Base-by-base conservation (phyloP, 768 basidiomycete genomes). In the Tricholoma sp. region DNA sequence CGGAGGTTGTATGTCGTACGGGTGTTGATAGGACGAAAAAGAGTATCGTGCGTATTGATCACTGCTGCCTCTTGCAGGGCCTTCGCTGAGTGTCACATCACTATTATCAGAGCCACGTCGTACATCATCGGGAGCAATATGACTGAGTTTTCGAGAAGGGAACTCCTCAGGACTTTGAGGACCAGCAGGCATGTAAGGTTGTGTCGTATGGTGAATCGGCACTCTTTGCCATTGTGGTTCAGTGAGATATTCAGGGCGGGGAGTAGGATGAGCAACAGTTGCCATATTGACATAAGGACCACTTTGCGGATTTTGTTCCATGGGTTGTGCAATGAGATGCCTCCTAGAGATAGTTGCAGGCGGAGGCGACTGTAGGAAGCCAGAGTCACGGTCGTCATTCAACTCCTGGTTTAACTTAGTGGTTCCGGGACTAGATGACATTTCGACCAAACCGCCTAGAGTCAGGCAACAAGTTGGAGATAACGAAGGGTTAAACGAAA, bases 1-100 rank as follows among this genome's bases (percentile, higher is more conserved):
- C 2, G 85, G 86, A 2, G 83, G 75, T 15, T 70, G 71, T 41
- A 88, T 84, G 47, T 85, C 82, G 59, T 84, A 78, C 9, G 85
- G 84, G 58, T 86, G 83, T 50, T 76, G 71, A 69, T 83, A 80
- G 3, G 83, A 82, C 15, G 82, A 79, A 45, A 83, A 65, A 0
- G 81, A 74, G 55, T 74, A 81, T 63, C 70, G 76, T 57, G 70
- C 66, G 53, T 76, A 64, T n/a, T 65, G 55, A 20, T 73, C 68
- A 28, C 65, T 55, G 41, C 57, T 59, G 49, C 62, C 60, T 24
- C 56, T 18, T 17, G 64, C 34, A 39, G 53, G 44, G 15, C 33
- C 42, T 33, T 52, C 64, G 9, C 55, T 60, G 24, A 80, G 63
- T 1, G 80, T 82, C 7, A 61, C 62, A 54, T 70, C 72, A 57